phyloP scores from a whole-genome alignment of 2,329 filamentous ascomycete species.

The Aspergillus floridensis region DNA sequence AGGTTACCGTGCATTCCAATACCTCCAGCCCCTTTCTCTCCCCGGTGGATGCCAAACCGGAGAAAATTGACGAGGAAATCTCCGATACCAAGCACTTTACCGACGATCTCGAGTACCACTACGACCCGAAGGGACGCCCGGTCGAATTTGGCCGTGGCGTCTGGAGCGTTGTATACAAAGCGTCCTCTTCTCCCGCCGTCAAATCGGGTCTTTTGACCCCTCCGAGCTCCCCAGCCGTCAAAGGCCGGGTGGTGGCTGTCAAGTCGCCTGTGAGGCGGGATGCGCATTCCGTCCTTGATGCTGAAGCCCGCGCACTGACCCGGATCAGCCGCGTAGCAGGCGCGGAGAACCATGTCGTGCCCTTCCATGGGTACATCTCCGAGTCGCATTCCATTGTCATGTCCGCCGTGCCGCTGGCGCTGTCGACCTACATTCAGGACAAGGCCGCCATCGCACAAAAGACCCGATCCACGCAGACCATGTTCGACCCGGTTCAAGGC shows the following conservation, averaged over 20 bases:
- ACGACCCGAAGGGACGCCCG: constrained; percentile 26
- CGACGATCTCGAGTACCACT: constrained; percentile 34
- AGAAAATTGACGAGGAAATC: neutral
- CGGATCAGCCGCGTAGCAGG: constrained; percentile 35
- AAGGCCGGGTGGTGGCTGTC: constrained; percentile 40
- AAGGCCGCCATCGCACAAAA: constrained; percentile 29
- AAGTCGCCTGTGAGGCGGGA: constrained; percentile 45
- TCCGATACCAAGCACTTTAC: constrained; percentile 25
- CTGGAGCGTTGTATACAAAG: constrained; percentile 50
- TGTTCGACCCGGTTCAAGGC: constrained; percentile 47
- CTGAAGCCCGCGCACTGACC: constrained; percentile 44
- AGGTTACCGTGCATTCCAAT: constrained; percentile 5
- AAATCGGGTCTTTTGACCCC: constrained; percentile 23
- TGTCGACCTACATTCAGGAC: constrained; percentile 43
- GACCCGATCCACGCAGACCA: constrained; percentile 40
- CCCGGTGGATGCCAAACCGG: constrained; percentile 5
- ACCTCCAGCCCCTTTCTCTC: constrained; percentile 7
- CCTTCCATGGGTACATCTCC: constrained; percentile 46
- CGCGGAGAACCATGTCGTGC: constrained; percentile 40
- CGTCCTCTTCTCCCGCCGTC: constrained; percentile 25
- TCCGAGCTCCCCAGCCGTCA: constrained; percentile 37
- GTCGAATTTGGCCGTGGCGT: constrained; percentile 46
- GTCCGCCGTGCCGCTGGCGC: constrained; percentile 42
- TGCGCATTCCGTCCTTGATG: constrained; percentile 39
- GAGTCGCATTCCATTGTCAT: constrained; percentile 43